Conservation (phyloP, 495 filamentous ascomycete genomes). For the Geopyxis carbonaria region DNA sequence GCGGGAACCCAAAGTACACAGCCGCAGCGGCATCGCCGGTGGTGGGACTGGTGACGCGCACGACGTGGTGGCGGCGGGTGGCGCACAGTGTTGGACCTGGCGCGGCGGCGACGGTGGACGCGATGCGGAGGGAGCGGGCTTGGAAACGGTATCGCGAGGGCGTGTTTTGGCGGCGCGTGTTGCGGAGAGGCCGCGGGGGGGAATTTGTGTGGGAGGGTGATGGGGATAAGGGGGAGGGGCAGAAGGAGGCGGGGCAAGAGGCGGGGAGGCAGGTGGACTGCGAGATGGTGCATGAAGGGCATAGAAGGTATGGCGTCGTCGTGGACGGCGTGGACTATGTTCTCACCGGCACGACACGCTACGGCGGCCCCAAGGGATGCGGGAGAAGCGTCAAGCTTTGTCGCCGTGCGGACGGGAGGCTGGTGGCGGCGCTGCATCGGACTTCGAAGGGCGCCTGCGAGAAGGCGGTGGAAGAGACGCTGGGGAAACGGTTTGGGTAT, state of each 20-base stretch:
- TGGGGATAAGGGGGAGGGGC: neutral
- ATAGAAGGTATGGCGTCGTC: neutral
- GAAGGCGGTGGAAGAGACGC: neutral
- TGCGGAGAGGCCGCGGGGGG: neutral
- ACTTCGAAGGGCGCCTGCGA: no score
- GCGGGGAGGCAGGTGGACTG: neutral
- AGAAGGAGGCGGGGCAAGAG: neutral
- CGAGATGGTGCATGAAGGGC: conserved; percentile 1
- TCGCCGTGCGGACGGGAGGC: neutral
- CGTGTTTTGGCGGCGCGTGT: no score
- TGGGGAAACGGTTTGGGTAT: neutral
- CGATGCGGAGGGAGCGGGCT: neutral
- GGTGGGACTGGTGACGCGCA: neutral
- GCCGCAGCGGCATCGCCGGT: neutral
- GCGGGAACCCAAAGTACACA: conserved; percentile 2
- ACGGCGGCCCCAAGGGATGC: neutral
- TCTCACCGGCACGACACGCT: neutral
- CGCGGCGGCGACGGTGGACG: neutral
- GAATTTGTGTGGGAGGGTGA: neutral
- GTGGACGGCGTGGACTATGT: neutral
- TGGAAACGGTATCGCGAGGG: no score
- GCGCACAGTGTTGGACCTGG: neutral
- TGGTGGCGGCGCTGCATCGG: neutral
- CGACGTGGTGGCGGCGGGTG: neutral
- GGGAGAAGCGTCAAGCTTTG: neutral